phyloP scores from a whole-genome alignment of 2,329 filamentous ascomycete species.

The Alternaria postmessia region DNA sequence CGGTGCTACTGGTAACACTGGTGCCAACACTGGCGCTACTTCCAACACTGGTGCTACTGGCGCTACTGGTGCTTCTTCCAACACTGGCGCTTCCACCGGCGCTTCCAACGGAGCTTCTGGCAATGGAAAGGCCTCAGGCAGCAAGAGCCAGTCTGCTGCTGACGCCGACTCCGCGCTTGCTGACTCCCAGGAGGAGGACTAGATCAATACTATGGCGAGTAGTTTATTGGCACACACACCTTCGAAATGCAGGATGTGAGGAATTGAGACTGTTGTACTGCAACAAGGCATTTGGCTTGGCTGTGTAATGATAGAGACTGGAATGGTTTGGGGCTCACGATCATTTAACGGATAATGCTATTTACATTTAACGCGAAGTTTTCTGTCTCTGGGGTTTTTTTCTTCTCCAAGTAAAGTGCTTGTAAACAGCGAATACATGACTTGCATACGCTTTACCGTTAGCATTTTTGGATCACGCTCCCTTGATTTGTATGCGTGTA shows the following conservation, averaged over 20 bases:
- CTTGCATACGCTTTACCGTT: too few species aligned
- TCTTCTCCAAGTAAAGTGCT: too few species aligned
- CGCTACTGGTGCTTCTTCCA: neutral
- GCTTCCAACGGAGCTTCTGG: neutral
- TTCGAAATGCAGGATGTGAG: neutral
- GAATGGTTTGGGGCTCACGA: neutral
- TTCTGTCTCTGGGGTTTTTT: neutral
- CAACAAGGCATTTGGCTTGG: neutral
- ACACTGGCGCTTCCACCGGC: neutral
- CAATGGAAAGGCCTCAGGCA: neutral
- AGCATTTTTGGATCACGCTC: neutral
- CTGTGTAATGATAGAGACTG: neutral
- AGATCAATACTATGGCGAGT: neutral
- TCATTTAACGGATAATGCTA: neutral
- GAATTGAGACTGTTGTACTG: neutral
- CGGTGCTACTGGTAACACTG: constrained; percentile 1
- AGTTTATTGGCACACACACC: neutral
- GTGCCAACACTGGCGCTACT: constrained; percentile 5
- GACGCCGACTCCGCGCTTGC: constrained; percentile 23
- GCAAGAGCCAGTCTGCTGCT: constrained; percentile 7
- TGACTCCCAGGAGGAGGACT: constrained; percentile 27
- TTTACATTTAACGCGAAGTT: neutral
- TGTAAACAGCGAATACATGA: too few species aligned
- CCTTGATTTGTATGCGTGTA: too few species aligned
- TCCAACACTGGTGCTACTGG: neutral